These are phyloP conservation scores for Ocimum tenuiflorum DNA, from an alignment of 257 asterid species.

Conservation along the genomic window DNA sequence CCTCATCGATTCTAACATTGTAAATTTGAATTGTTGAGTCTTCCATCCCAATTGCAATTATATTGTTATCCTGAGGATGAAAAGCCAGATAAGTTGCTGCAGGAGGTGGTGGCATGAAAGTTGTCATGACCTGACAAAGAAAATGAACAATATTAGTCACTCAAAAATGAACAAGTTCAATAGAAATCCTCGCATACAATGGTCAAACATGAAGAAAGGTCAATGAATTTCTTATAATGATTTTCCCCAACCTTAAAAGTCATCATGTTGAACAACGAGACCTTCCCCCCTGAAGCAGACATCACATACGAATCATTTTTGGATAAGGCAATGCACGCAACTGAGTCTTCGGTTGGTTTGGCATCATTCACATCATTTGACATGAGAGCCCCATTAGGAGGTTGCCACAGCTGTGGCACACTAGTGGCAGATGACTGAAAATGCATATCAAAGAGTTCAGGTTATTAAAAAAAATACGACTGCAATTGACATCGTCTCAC, in stretches of 20 bases:
- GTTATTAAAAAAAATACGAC: slow-evolving; percentile 12
- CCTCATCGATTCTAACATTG: slow-evolving; percentile 94
- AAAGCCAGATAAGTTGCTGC: slow-evolving; percentile 90
- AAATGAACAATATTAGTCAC: slow-evolving; percentile 16
- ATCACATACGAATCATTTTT: slow-evolving; percentile 96
- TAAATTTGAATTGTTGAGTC: slow-evolving; percentile 83
- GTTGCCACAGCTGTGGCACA: slow-evolving; percentile 90
- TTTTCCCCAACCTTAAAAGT: slow-evolving; percentile 65
- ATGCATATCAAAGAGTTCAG: slow-evolving; percentile 13
- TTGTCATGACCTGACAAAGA: slow-evolving; percentile 79
- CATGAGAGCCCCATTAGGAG: slow-evolving; percentile 73
- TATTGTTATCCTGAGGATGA: slow-evolving; percentile 91
- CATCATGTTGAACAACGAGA: slow-evolving; percentile 97
- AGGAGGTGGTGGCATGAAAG: slow-evolving; percentile 99
- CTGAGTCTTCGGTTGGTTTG: slow-evolving; percentile 71
- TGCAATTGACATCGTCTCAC: not conserved
- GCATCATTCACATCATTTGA: slow-evolving; percentile 69
- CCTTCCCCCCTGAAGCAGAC: slow-evolving; percentile 99
- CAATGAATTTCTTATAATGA: not conserved
- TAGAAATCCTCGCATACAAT: not conserved
- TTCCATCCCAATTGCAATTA: slow-evolving; percentile 91
- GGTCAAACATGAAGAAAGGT: not conserved
- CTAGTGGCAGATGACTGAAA: slow-evolving; percentile 60
- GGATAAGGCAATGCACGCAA: slow-evolving; percentile 85
- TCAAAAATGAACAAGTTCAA: not conserved